Evolutionary conservation across 169 alveolate species (phyloP).

Genomic region (Cryptosporidium canis): DNA sequence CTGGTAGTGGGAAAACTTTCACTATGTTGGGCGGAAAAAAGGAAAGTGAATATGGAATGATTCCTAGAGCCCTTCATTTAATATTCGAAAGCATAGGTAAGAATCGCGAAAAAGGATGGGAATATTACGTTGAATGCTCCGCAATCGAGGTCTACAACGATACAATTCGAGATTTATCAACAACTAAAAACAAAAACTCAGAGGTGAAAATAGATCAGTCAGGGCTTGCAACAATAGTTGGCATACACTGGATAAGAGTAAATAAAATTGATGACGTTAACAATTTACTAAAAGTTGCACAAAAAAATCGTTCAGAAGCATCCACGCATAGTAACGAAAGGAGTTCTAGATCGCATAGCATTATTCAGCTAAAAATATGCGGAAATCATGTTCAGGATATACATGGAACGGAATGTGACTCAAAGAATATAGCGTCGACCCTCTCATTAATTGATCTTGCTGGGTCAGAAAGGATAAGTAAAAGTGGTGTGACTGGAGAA

Average conservation of each 20-base stretch:
- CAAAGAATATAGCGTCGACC: conserved; percentile 47
- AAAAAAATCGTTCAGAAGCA: conserved; percentile 83
- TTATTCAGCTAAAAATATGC: conserved; percentile 82
- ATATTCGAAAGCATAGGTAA: conserved; percentile 76
- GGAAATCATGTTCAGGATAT: conserved; percentile 73
- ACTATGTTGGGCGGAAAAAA: conserved; percentile 83
- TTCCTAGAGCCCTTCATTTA: conserved; percentile 85
- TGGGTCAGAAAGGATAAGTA: conserved; percentile 88
- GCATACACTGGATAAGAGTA: conserved; percentile 76
- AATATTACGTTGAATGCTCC: conserved; percentile 74
- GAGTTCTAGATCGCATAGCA: conserved; percentile 88
- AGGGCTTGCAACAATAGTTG: conserved; percentile 70
- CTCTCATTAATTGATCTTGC: conserved; percentile 90
- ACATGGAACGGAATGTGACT: conserved; percentile 33
- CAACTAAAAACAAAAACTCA: conserved; percentile 70
- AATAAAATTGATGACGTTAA: conserved; percentile 76
- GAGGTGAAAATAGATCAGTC: conserved; percentile 75
- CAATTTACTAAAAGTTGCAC: conserved; percentile 79
- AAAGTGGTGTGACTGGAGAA: conserved; percentile 87
- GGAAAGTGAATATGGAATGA: conserved; percentile 82
- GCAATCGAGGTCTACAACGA: conserved; percentile 87
- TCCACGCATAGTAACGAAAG: conserved; percentile 82
- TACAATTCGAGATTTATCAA: conserved; percentile 81
- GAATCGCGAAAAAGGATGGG: conserved; percentile 77
- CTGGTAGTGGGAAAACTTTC: conserved; percentile 87